Base-by-base conservation (phyloP, 768 basidiomycete genomes). In the Agaricus subrufescens region DNA sequence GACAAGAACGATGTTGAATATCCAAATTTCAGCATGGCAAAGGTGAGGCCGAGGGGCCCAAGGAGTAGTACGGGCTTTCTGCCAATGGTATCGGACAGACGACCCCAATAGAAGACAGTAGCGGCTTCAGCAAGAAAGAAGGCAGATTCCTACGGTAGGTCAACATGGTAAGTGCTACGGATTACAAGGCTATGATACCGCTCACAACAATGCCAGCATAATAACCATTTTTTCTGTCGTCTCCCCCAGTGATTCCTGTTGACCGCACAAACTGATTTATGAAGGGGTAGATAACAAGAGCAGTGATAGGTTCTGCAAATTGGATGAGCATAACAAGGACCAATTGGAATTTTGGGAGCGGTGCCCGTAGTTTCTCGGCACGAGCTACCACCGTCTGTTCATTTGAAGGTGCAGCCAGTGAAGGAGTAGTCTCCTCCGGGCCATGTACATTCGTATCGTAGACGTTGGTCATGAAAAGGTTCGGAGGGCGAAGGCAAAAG, bases 171-270 rank as follows among this genome's bases (percentile, higher is more conserved):
- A 42, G 19, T 8, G 40, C 12, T 10, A 14, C 10, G 4, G 3
- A 11, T 31, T 29, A n/a, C n/a, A 43, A 34, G 4, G 46, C 19
- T 19, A 19, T 34, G 14, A 8, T 2, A 46, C 8, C 1, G 63
- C 71, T 58, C 50, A 78, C 79, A 30, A 81, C 73, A 34, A 80
- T 52, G 5, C 78, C 78, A 48, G 76, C 78, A 65, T 75, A 81
- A 62, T 79, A 80, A 0, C 78, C 77, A 3, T 71, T 77, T 52
- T 69, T 75, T 3, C 63, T 67, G 56, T 78, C 78, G 52, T 79
- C 74, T 4, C 77, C 76, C 3, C 66, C 61, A 8, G 73, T 78
- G 7, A 79, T 67, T 0, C 75, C 76, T 8, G 74, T 74, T 19
- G 74, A 70, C 44, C 73, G 66, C 43, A 81, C 71, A 37, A 78